Conservation (phyloP, 225 moss, liverwort and hornwort species). For the Thuidium tamariscinum region DNA sequence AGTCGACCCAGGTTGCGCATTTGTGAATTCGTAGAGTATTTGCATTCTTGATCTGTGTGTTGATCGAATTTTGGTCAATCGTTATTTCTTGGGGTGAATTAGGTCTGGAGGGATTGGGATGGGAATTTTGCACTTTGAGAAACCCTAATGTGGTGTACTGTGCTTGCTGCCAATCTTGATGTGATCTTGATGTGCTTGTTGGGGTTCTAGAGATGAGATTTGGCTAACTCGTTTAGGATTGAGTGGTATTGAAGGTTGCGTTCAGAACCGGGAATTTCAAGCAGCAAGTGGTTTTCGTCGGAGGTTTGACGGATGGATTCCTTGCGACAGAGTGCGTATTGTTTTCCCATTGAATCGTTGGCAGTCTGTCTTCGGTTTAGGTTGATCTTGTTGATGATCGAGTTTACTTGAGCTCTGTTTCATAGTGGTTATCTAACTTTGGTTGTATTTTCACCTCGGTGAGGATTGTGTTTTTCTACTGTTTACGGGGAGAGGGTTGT, state of each 20-base stretch:
- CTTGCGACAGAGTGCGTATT: slow-evolving; percentile 81
- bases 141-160: background rate
- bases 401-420: background rate
- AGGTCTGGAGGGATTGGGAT: background rate
- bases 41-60: background rate
- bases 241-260: slow-evolving; percentile 55
- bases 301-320: slow-evolving; percentile 89
- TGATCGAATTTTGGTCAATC: background rate
- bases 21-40: background rate
- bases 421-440: background rate
- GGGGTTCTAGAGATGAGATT: background rate
- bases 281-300: slow-evolving; percentile 86
- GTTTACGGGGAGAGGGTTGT: background rate
- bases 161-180: background rate
- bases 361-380: background rate
- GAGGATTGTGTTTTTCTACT: background rate
- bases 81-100: background rate
- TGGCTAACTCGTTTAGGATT: background rate
- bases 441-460: background rate
- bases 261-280: slow-evolving; percentile 82
- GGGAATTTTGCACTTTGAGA: background rate
- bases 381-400: background rate
- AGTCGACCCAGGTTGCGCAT: slow-evolving; percentile 56
- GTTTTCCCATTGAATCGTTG: background rate
- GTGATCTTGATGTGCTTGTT: background rate